Evolutionary conservation across 306 rosid genomes (phyloP).

Genomic region (Quercus alba): DNA sequence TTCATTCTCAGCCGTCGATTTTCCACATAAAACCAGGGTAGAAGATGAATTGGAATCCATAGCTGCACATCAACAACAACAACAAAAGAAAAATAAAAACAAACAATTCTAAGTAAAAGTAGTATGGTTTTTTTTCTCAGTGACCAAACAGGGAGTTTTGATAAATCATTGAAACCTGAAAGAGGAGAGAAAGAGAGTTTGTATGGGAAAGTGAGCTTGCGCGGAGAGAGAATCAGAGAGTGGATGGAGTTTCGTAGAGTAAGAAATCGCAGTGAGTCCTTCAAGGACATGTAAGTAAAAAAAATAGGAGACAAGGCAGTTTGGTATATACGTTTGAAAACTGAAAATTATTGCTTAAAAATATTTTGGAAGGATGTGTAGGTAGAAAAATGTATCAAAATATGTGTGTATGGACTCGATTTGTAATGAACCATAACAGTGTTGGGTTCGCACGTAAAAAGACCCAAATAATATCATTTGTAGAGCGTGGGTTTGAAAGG

Average conservation of each 20-base stretch:
- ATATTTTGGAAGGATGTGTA: rapidly evolving
- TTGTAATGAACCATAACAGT: no score
- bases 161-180: constrained; percentile 34
- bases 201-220: constrained; percentile 8
- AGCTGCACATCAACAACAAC: constrained; percentile 28
- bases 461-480: no score
- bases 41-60: constrained; percentile 34
- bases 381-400: no score
- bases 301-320: no score
- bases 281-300: constrained; percentile 6
- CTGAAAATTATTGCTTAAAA: no score
- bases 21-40: constrained; percentile 61
- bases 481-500: no score
- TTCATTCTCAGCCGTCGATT: constrained; percentile 54
- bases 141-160: background rate
- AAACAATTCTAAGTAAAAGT: background rate
- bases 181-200: constrained; percentile 5
- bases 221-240: background rate
- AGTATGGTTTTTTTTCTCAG: background rate
- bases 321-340: no score
- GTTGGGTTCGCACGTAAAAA: no score
- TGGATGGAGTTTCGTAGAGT: constrained; percentile 4
- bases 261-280: constrained; percentile 13
- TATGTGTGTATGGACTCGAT: no score
- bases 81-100: background rate